Conservation (phyloP, 2,329 filamentous ascomycete species). For the Fusarium sulawesiense region DNA sequence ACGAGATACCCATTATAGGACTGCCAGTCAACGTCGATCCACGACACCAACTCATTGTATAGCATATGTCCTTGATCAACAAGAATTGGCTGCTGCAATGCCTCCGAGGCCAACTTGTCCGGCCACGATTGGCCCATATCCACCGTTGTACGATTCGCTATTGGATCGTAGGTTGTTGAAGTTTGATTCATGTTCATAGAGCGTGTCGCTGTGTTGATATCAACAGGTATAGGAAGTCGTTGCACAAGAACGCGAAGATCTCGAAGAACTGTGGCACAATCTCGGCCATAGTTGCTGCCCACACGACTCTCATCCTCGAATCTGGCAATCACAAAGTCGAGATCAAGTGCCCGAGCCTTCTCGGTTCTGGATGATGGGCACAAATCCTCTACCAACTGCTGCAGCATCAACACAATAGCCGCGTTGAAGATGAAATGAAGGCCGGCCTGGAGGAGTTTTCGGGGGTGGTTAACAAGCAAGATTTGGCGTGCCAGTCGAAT, state of each 20-base stretch:
- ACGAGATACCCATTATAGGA: slow-evolving; percentile 46
- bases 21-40: slow-evolving; percentile 54
- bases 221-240: slow-evolving; percentile 47
- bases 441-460: slow-evolving; percentile 57
- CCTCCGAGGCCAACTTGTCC: slow-evolving; percentile 34
- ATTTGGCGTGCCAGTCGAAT: slow-evolving; percentile 58
- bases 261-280: slow-evolving; percentile 54
- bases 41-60: slow-evolving; percentile 52
- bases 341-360: slow-evolving; percentile 45
- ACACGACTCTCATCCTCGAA: slow-evolving; percentile 55
- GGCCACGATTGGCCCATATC: slow-evolving; percentile 42
- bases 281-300: slow-evolving; percentile 53
- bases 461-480: slow-evolving; percentile 50
- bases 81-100: slow-evolving; percentile 43
- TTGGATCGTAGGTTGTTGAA: slow-evolving; percentile 33
- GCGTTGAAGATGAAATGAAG: slow-evolving; percentile 64
- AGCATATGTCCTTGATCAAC: slow-evolving; percentile 49
- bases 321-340: slow-evolving; percentile 56
- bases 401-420: slow-evolving; percentile 60
- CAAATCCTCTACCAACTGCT: slow-evolving; percentile 55
- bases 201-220: slow-evolving; percentile 6
- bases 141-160: slow-evolving; percentile 30
- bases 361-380: slow-evolving; percentile 41
- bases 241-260: slow-evolving; percentile 54
- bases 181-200: slow-evolving; percentile 17